phyloP scores from a whole-genome alignment of 305 asterid species.

The Caryopteris hybrid region DNA sequence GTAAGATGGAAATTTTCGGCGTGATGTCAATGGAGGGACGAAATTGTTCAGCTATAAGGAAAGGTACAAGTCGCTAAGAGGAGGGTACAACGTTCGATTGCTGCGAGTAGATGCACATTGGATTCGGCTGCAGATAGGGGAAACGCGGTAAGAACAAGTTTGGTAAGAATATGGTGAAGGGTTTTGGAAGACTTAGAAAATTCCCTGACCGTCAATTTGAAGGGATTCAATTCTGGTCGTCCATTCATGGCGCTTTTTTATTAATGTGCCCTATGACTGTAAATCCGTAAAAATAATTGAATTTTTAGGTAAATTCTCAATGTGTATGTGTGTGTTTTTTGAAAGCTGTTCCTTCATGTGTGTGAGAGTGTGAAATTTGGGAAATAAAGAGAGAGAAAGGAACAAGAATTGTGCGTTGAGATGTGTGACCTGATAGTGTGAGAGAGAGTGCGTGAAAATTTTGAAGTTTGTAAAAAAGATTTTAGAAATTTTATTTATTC shows the following conservation, averaged over 20 bases:
- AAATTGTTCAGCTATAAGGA: conserved; percentile 23
- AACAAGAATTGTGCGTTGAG: conserved; percentile 11
- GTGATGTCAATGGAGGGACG: conserved; percentile 26
- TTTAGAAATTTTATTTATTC: not conserved
- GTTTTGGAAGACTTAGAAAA: conserved; percentile 7
- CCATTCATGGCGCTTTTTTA: not conserved
- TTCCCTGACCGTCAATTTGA: conserved; percentile 14
- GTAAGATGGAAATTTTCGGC: not conserved
- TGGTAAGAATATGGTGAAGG: conserved; percentile 20
- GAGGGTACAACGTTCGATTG: conserved; percentile 14
- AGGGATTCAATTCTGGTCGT: conserved; percentile 24
- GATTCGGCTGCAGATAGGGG: conserved; percentile 17
- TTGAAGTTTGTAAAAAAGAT: not conserved
- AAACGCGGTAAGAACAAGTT: conserved; percentile 23
- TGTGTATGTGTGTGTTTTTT: conserved; percentile 9
- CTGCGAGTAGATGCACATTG: conserved; percentile 15
- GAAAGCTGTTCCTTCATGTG: conserved; percentile 18
- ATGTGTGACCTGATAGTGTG: conserved; percentile 6
- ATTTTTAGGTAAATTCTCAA: not conserved
- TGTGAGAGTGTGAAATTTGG: conserved; percentile 13
- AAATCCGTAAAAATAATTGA: no score
- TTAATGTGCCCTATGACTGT: no score
- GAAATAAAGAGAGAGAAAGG: not conserved
- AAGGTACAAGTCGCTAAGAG: conserved; percentile 23
- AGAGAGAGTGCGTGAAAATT: not conserved